phyloP scores from a whole-genome alignment of 31 red algal genomes.

The Odonthalia washingtoniensis region DNA sequence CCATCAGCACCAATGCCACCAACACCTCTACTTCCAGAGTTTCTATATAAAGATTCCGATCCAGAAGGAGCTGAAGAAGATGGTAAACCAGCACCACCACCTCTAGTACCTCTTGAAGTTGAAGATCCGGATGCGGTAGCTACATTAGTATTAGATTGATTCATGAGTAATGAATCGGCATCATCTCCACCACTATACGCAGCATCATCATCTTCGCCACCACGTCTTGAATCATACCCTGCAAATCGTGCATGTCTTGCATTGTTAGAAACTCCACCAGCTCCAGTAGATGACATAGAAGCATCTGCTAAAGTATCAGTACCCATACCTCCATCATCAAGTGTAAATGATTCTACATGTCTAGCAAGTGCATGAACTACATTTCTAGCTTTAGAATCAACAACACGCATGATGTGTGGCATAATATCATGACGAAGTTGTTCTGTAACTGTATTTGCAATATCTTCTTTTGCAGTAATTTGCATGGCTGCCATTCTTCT shows the following conservation, averaged over 20 bases:
- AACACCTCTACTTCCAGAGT: not conserved
- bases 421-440: conserved; percentile 68
- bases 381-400: conserved; percentile 55
- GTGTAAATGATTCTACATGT: conserved; percentile 67
- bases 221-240: not conserved
- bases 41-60: not conserved
- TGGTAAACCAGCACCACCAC: not conserved
- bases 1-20: not conserved
- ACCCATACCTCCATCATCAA: conserved; percentile 28
- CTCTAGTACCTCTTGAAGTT: not conserved
- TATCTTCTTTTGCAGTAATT: conserved; percentile 44
- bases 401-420: conserved; percentile 60
- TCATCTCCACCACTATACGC: conserved; percentile 7
- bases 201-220: not conserved
- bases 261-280: not conserved
- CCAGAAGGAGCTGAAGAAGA: not conserved
- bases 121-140: conserved; percentile 22
- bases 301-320: not conserved
- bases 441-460: conserved; percentile 52
- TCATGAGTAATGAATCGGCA: not conserved
- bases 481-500: conserved; percentile 29
- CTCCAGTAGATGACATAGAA: not conserved
- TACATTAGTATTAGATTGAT: conserved; percentile 10
- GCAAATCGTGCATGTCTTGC: not conserved
- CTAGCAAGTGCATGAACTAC: conserved; percentile 58